Evolutionary conservation across 139 green algal genomes (phyloP).

Genomic region (Chlorella sp.): DNA sequence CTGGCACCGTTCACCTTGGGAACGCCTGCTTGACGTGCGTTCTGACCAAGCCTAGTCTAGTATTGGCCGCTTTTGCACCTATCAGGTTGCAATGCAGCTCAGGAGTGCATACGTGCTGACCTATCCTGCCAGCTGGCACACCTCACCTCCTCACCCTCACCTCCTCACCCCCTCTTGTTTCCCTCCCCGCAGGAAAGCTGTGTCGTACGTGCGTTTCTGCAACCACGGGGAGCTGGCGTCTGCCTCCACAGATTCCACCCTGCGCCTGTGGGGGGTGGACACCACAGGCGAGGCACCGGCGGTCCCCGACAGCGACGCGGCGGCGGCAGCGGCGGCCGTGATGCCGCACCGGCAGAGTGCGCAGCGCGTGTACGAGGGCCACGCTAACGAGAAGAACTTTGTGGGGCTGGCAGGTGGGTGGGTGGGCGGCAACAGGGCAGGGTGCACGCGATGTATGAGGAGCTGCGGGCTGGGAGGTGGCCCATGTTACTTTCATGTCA

Average conservation of each 20-base stretch:
- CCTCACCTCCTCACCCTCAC: conserved; percentile 14
- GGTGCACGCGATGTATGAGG: neutral
- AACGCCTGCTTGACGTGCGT: neutral
- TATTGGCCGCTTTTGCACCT: too few species aligned
- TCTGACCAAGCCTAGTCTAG: too few species aligned
- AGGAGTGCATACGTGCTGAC: conserved; percentile 15
- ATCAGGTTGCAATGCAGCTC: too few species aligned
- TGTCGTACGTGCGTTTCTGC: conserved; percentile 94
- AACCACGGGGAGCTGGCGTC: conserved; percentile 73
- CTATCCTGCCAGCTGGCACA: too few species aligned
- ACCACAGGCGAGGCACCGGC: neutral
- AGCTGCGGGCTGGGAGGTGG: neutral
- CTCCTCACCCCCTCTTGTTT: neutral
- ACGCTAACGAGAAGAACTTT: conserved; percentile 96
- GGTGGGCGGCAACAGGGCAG: neutral
- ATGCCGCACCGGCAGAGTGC: too few species aligned
- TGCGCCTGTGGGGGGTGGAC: conserved; percentile 72
- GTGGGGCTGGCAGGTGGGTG: conserved; percentile 79
- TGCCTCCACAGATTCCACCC: conserved; percentile 90
- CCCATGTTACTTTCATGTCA: neutral
- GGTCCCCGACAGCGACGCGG: neutral
- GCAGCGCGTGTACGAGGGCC: conserved; percentile 72
- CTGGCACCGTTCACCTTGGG: too few species aligned
- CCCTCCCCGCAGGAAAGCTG: conserved; percentile 67
- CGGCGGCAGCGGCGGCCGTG: neutral